Evolutionary conservation across 345 rosid genomes (phyloP), one percentile per base, ranked within the genome.

Genomic region (Adansonia digitata): DNA sequence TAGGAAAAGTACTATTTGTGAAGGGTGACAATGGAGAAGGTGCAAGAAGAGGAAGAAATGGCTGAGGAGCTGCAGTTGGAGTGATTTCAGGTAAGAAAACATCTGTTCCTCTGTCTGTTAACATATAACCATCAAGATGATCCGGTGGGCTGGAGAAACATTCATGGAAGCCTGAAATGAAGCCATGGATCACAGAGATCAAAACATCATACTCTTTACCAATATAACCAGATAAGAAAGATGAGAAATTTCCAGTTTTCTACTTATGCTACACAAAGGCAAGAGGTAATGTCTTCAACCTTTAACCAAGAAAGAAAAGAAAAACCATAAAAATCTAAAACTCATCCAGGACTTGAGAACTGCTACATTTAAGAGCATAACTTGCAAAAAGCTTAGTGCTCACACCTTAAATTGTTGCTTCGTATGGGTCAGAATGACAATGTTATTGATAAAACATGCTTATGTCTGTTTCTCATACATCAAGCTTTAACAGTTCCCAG

Each of bases 21-120:
- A 82, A 95, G 35, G 97, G 93, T 67, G 85, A 80, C 84, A 93
- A 77, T 5, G 99, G 98, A 72, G 98, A 90, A 77, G 99, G 97
- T 46, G 99, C 98, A 68, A 88, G 86, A 78, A 89, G 79, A 20
- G 99, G 98, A 73, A 93, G 93, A 77, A 91, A 89, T 2, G 99
- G 98, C 79, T 85, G 97, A 57, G 98, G 99, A 73, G 92, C 78
- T 45, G 74, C 83, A 66, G 69, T 83, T 15, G 97, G 98, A 46
- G 98, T 81, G 55, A 90, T 86, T 84, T 88, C 77, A 27, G 99
- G 97, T 77, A 86, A 72, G 70, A 88, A 72, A 74, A 63, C 89
- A 63, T 80, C 84, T 46, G 34, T 55, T 69, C 63, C 77, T 71
- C 67, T 74, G 60, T 69, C 74, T 51, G 35, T 74, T 12, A 62